A percentile compares a stretch with the other conserved stretches of the same genome.
phyloP scores from a whole-genome alignment of 2,329 filamentous ascomycete species.

The Xylariomycetidae sp. region DNA sequence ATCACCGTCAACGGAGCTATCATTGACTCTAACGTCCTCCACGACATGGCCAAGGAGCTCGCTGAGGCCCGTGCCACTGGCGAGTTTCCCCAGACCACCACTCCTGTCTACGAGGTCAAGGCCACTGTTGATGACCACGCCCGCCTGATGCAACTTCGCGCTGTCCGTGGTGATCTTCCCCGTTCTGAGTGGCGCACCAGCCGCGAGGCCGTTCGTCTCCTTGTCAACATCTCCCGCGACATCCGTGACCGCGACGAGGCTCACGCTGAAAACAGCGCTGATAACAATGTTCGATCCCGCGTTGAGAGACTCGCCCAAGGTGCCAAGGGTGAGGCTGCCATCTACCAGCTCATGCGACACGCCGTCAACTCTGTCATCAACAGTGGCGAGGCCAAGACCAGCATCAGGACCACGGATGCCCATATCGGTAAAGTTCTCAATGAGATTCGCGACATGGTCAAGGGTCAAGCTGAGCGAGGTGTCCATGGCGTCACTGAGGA shows the following conservation, averaged over 20 bases:
- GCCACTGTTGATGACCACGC: slow-evolving; percentile 27
- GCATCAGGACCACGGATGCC: slow-evolving; percentile 22
- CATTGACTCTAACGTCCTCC: slow-evolving; percentile 10
- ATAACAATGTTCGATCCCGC: slow-evolving; percentile 16
- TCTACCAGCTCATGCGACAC: slow-evolving; percentile 23
- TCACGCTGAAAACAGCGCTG: slow-evolving; percentile 14
- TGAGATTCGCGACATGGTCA: slow-evolving; percentile 10
- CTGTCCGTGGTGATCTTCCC: slow-evolving; percentile 14
- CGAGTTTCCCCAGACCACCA: slow-evolving; percentile 26
- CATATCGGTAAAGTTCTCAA: slow-evolving; percentile 10
- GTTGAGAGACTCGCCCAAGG: slow-evolving; percentile 19
- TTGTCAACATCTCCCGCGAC: slow-evolving; percentile 26
- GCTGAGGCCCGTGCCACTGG: slow-evolving; percentile 25
- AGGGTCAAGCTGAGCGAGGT: slow-evolving; percentile 35
- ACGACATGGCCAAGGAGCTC: slow-evolving; percentile 26
- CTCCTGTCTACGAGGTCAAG: slow-evolving; percentile 19
- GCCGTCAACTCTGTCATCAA: slow-evolving; percentile 19
- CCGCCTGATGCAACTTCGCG: slow-evolving; percentile 23
- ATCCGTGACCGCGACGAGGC: slow-evolving; percentile 31
- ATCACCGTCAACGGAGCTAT: too few relatives aligned
- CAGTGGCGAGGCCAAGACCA: slow-evolving; percentile 36
- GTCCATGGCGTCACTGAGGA: slow-evolving; percentile 3
- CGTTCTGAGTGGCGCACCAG: slow-evolving; percentile 11
- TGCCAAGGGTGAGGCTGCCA: slow-evolving; percentile 16
- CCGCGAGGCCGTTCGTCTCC: slow-evolving; percentile 13